Evolutionary conservation across 2,329 filamentous ascomycete genomes (phyloP).

Genomic region (Colletotrichum incanum): DNA sequence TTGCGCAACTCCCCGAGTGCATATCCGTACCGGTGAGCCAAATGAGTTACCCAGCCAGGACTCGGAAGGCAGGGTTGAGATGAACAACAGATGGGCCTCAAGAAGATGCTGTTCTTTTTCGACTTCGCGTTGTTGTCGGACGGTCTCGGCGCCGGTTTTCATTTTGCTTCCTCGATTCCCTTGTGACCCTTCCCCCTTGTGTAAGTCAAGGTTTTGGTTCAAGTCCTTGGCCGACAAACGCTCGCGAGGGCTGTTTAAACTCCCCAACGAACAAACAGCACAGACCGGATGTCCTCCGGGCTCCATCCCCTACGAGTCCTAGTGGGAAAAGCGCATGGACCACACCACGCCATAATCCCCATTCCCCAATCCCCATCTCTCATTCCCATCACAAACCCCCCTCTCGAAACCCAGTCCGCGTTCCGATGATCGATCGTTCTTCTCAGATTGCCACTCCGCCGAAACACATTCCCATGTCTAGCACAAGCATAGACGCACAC

Average conservation of each 20-base stretch:
- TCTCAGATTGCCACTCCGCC: conserved; percentile 24
- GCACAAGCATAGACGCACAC: neutral
- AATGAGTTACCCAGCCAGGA: neutral
- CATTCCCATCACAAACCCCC: neutral
- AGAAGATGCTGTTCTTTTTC: neutral
- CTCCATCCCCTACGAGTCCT: conserved; percentile 9
- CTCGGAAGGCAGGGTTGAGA: neutral
- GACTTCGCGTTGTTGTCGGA: neutral
- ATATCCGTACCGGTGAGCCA: conserved; percentile 8
- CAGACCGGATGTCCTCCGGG: conserved; percentile 8
- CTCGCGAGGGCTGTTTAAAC: neutral
- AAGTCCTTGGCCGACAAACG: neutral
- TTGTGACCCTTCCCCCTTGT: neutral
- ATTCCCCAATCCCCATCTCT: conserved; percentile 7
- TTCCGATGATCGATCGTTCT: conserved; percentile 11
- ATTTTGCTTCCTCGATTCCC: neutral
- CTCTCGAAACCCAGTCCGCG: neutral
- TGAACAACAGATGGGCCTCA: neutral
- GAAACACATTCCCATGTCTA: conserved; percentile 24
- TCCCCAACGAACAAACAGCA: neutral
- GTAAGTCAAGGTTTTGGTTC: neutral
- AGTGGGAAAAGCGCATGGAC: conserved; percentile 3
- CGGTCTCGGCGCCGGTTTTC: neutral
- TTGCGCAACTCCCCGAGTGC: neutral
- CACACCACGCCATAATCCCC: conserved; percentile 12